These are phyloP conservation scores for Amylostereum areolatum DNA, from an alignment of 1,284 basidiomycete genomes.

Conservation along the genomic window DNA sequence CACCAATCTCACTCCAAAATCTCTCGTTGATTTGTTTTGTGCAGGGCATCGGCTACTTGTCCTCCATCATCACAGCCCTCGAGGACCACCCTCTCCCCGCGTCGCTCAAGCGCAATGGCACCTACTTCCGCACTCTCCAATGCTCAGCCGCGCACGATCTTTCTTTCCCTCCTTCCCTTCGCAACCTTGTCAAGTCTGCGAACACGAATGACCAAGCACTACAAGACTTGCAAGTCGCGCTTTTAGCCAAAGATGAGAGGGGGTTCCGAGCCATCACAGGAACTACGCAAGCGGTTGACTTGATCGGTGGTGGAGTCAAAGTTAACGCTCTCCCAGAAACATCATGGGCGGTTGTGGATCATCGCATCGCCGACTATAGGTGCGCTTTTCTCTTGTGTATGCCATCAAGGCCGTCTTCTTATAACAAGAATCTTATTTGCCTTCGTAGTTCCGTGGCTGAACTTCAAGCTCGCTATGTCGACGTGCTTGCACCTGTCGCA, in stretches of 20 bases:
- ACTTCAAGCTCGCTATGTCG: conserved; percentile 22
- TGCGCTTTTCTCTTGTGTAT: conserved; percentile 13
- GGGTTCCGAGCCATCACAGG: conserved; percentile 21
- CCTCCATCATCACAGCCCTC: conserved; percentile 27
- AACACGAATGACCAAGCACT: conserved; percentile 16
- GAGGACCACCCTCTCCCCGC: conserved; percentile 29
- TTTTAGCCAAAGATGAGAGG: neutral
- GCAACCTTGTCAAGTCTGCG: conserved; percentile 21
- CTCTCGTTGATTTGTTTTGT: neutral
- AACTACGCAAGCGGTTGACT: conserved; percentile 49
- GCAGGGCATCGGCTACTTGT: conserved; percentile 32
- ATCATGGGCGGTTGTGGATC: conserved; percentile 34
- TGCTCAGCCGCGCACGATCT: conserved; percentile 27
- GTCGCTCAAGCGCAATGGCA: conserved; percentile 17
- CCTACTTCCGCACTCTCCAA: conserved; percentile 19
- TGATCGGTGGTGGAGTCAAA: conserved; percentile 43
- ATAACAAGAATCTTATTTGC: no score
- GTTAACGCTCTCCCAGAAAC: conserved; percentile 37
- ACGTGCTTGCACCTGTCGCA: conserved; percentile 26
- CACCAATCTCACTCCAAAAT: neutral
- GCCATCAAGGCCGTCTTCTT: neutral
- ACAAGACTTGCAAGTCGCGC: conserved; percentile 5
- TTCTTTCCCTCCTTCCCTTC: conserved; percentile 23
- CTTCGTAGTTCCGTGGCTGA: conserved; percentile 22
- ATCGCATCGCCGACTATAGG: conserved; percentile 44